Evolutionary conservation across 1,284 basidiomycete species (phyloP).

Genomic region (Heterobasidion irregulare): DNA sequence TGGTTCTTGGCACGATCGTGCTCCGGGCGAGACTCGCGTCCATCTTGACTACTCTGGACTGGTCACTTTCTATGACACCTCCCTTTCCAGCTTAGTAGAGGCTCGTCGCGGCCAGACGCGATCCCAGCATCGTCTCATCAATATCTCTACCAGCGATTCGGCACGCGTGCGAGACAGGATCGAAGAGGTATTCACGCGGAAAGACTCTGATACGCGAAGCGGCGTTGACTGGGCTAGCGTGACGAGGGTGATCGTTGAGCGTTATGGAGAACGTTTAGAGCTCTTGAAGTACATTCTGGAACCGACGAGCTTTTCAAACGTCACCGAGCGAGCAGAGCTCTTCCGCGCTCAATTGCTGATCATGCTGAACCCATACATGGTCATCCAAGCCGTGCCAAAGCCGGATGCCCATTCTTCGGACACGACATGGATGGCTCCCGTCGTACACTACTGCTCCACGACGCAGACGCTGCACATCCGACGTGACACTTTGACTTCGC

Average conservation of each 20-base stretch:
- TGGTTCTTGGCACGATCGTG: conserved; percentile 31
- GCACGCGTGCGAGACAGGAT: background rate
- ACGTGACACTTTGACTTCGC: conserved; percentile 18
- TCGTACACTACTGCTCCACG: conserved; percentile 24
- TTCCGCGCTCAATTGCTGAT: conserved; percentile 21
- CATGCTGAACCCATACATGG: conserved; percentile 28
- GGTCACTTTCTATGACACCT: conserved; percentile 35
- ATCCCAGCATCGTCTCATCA: conserved; percentile 24
- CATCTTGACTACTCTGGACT: conserved; percentile 29
- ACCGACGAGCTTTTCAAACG: background rate
- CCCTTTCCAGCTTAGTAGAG: conserved; percentile 25
- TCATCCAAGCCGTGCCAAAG: conserved; percentile 9
- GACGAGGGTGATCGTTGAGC: conserved; percentile 29
- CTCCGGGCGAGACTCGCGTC: conserved; percentile 35
- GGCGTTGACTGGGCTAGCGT: conserved; percentile 36
- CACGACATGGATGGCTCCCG: conserved; percentile 20
- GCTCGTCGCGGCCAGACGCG: conserved; percentile 20
- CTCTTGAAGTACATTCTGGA: conserved; percentile 26
- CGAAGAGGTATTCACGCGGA: conserved; percentile 13
- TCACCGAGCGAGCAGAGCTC: conserved; percentile 7
- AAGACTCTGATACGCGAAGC: conserved; percentile 13
- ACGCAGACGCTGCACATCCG: conserved; percentile 23
- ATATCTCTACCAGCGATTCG: conserved; percentile 14
- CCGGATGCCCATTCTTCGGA: conserved; percentile 5
- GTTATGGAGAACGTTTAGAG: conserved; percentile 33